These are phyloP conservation scores for Xylaria scruposa DNA, from an alignment of 495 filamentous ascomycete genomes.

Conservation along the genomic window DNA sequence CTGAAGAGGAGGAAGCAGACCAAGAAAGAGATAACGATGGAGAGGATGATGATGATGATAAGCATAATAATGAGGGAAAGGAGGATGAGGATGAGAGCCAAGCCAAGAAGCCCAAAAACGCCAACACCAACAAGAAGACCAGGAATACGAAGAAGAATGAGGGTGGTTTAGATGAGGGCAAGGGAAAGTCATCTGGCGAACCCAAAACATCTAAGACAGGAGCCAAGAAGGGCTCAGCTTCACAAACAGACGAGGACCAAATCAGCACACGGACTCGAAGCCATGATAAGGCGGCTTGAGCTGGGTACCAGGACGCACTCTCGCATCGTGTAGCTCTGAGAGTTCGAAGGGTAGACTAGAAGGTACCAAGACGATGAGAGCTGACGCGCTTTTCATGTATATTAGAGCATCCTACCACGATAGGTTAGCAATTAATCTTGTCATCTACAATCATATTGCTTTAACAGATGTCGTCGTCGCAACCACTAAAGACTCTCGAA, in stretches of 20 bases:
- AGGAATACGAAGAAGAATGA: not conserved
- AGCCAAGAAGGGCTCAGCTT: conserved; percentile 25
- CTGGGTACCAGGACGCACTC: not conserved
- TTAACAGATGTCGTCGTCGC: too few relatives aligned
- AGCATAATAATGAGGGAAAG: not conserved
- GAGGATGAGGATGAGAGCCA: conserved; percentile 4
- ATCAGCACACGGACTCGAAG: conserved; percentile 26
- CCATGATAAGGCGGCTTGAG: conserved; percentile 4
- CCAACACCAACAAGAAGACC: not conserved
- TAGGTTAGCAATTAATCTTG: not conserved
- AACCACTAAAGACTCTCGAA: not conserved
- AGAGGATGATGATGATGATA: not conserved
- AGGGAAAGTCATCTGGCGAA: not conserved
- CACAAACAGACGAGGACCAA: conserved; percentile 28
- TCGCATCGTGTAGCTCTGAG: not conserved
- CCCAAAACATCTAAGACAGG: conserved; percentile 20
- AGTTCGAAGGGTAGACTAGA: not conserved
- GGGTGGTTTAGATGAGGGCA: not conserved
- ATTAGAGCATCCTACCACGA: not conserved
- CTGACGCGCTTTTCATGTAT: not conserved
- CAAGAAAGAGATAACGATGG: conserved; percentile 26
- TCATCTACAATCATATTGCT: not conserved
- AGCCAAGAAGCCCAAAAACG: not conserved
- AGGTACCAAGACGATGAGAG: not conserved
- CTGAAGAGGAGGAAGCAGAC: conserved; percentile 23